Base-by-base conservation (phyloP, 805 yeast genomes). In the Wickerhamomyces ciferrii region DNA sequence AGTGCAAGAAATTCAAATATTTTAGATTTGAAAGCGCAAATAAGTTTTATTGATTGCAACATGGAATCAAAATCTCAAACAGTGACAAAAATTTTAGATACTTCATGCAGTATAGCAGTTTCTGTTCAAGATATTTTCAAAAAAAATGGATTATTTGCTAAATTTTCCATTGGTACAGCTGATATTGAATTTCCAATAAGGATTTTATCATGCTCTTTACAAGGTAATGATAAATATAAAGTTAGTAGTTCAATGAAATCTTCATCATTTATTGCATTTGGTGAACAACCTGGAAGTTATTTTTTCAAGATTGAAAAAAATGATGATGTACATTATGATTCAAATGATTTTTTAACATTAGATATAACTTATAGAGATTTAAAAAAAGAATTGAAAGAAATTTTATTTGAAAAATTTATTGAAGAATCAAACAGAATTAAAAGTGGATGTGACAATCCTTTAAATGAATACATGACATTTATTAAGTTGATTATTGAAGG, bases 111-210 rank as follows among this genome's bases (percentile, higher is more conserved):
- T 5, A 66, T 87, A 8, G 83, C 89, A 0, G 94, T 87, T 1
- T 81, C 88, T 2, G 95, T 87, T 2, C 92, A 86, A 55, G 96
- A 88, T 60, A 79, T 83, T 11, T 87, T 86, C 68, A 77, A 79
- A 51, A 61, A 75, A 3, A 61, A 74, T 17, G 65, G 70, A 25
- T 65, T 87, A 1, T 83, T 77, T 52, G 80, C 89, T 5, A 84
- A 81, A 53, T 88, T 85, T 58, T 78, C 84, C 14, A 72, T 87
- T 40, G 84, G 87, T 18, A 74, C 90, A 5, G 69, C 83, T 0
- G 71, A 72, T 23, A 46, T 69, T 0, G 63, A 65, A 9, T 55
- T 61, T 5, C 95, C 94, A 0, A 69, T 84, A 2, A 65, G 85
- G 45, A 62, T 86, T 6, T 54, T 70, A 4, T 57, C 66, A 6